Base-by-base conservation (phyloP, 1,284 basidiomycete species). In the Coniferiporia weirii region DNA sequence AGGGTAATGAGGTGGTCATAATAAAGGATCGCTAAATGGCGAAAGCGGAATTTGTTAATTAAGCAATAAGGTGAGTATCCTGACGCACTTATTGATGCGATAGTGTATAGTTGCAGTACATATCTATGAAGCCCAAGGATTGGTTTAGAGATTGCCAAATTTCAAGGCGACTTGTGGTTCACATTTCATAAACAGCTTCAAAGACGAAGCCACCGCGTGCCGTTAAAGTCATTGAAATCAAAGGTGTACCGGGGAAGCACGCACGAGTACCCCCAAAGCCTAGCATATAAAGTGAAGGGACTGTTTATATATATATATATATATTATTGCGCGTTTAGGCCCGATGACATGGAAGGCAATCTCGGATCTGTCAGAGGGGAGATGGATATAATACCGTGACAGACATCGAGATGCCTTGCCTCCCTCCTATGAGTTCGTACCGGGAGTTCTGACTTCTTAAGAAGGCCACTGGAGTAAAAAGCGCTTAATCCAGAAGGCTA, bases 1-100 rank as follows among this genome's bases (percentile, higher is more conserved):
- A 61, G 54, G 10, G 56, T 61, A n/a, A 61, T 34, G 4, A 61
- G 13, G 47, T 61, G 60, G 36, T 61, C 60, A 51, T 61, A 61
- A 22, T 61, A 61, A 19, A 61, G 36, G 13, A 61, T 8, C 3
- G 46, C 60, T 61, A 45, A 4, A 40, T 13, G 15, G 46, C 20
- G 20, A 48, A 17, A 56, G 19, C 34, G 35, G 7, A 35, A 10
- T 38, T 47, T 38, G n/a, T 9, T 9, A 20, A 48, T 13, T 1
- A 50, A 3, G 8, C 52, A 13, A 17, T 17, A 9, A n/a, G 43
- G 7, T 9, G 44, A 2, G n/a, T 27, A 27, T 27, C 27, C 27
- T 27, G 27, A 27, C 57, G 19, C 36, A 56, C 59, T 51, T 9
- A 60, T 50, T 17, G 59, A 60, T 32, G 59, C 59, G 7, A 60